Percentiles rank a stretch among this genome's conserved stretches.
phyloP scores from a whole-genome alignment of 2,329 filamentous ascomycete species.

The Berkeleyomyces basicola region DNA sequence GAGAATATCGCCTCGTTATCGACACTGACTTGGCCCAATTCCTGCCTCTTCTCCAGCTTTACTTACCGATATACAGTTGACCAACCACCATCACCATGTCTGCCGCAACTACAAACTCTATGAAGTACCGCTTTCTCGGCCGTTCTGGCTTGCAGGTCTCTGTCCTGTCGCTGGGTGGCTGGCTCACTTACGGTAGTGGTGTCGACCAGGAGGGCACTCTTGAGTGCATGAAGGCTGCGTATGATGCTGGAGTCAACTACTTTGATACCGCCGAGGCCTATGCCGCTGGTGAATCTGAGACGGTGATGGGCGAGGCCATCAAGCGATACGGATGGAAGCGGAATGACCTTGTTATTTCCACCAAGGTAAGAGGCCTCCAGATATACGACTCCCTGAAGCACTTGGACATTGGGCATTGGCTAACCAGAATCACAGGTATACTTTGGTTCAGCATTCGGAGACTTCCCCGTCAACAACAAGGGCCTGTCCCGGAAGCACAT shows the following conservation, averaged over 20 bases:
- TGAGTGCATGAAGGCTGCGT: slow-evolving; percentile 44
- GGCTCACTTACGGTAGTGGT: slow-evolving; percentile 61
- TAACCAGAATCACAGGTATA: slow-evolving; percentile 26
- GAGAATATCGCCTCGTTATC: not conserved
- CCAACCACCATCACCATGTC: not conserved
- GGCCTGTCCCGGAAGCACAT: slow-evolving; percentile 55
- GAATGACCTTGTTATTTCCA: slow-evolving; percentile 44
- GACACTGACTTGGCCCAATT: not conserved
- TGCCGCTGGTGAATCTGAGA: slow-evolving; percentile 42
- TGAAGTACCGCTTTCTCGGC: slow-evolving; percentile 58
- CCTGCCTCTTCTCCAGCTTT: not conserved
- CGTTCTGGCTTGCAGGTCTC: slow-evolving; percentile 59
- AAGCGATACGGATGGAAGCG: slow-evolving; percentile 44
- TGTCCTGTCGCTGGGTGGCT: slow-evolving; percentile 52
- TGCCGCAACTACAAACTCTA: slow-evolving; percentile 23
- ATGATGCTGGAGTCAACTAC: slow-evolving; percentile 44
- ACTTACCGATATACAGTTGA: not conserved
- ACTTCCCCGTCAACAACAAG: slow-evolving; percentile 48
- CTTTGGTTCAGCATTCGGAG: slow-evolving; percentile 43
- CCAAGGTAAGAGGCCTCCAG: slow-evolving; percentile 26
- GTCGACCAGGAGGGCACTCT: slow-evolving; percentile 37
- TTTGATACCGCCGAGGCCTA: slow-evolving; percentile 47
- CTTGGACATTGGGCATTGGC: not conserved
- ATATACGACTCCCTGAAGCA: not conserved
- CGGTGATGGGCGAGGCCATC: slow-evolving; percentile 45